Evolutionary conservation across 2,329 filamentous ascomycete genomes (phyloP), one percentile per base, ranked within the genome.

Genomic region (Fusarium udum): DNA sequence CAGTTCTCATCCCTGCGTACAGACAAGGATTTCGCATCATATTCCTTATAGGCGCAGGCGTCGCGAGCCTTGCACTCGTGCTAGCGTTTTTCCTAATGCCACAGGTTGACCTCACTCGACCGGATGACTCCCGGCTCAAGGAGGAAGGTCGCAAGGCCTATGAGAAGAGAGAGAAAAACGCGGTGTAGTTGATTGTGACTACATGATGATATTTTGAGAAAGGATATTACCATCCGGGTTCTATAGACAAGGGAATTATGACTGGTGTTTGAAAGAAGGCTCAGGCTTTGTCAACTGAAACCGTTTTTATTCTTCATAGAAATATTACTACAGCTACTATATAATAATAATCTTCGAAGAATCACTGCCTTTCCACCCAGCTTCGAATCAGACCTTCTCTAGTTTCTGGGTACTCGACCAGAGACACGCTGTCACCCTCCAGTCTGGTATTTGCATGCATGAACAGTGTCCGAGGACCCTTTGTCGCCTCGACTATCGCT

Each of bases 41-140:
- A 45, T 84, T 84, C n/a, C 65, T 83, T 3, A 68, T 82, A 2
- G 81, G 82, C 3, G 82, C 83, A 2, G 77, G 78, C 3, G 62
- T 84, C 20, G 81, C 82, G 4, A 79, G 78, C 4, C 43, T 82
- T 5, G 80, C 80, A 4, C 84, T 84, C 37, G 52, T 83, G 2
- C 49, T 84, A 11, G 80, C 83, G 1, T 82, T 81, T n/a, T 65
- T 81, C 0, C 63, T 84, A 53, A 83, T 84, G 81, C 82, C 82
- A 0, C 83, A 84, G 32, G 77, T 84, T 3, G 80, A 83, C 31
- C 73, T 84, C 31, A 58, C 76, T 16, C 73, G 82, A 12, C 79
- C 82, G 1, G 83, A 84, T 52, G 83, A 84, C 39, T 78, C 73
- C 7, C 79, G 76, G 37, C 64, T 84, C n/a, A 82, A 81, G 56